Evolutionary conservation across 1,284 basidiomycete genomes (phyloP), one percentile per base, ranked within the genome.

Genomic region (Earliella scabrosa): DNA sequence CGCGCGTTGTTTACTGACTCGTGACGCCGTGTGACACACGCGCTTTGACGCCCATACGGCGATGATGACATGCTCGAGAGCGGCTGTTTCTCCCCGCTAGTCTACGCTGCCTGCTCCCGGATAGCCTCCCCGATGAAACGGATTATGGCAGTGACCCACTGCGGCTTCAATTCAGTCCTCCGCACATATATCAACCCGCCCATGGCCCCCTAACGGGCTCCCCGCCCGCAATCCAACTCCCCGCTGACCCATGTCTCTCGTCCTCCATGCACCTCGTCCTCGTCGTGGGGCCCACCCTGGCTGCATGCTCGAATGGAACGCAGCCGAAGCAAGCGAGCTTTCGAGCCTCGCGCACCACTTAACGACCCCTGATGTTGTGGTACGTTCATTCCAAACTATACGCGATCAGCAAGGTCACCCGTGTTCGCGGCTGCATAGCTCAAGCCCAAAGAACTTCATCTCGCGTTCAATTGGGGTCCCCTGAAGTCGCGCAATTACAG

Each of bases 381-480:
- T 62, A 43, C 20, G 60, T 52, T 45, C 26, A 13, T 23, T 18
- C 14, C 11, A 32, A 20, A 7, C 32, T 1, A 2, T 32, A 10
- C n/a, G 36, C 44, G 14, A 11, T 8, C 38, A 4, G 6, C 43
- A 20, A 8, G 36, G n/a, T 18, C n/a, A 8, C 31, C 21, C 18
- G 41, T 2, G 45, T 43, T 8, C 39, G 3, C 11, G 16, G 45
- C 16, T 18, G 20, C 44, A 3, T 35, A 62, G 60, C 41, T 62
- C 21, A 63, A 59, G 43, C 58, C 58, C 40, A 58, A 50, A 20
- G 58, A 63, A 38, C 53, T 63, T 14, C 61, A 63, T 31, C 58
- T 63, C 47, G 61, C 61, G 14, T 63, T 63, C 52, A 53, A 63
- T 29, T 54, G 58, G 46, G 61, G 61, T 13, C 49, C 38, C 14